These are phyloP conservation scores for Candida tibetensis DNA, from an alignment of 805 yeast species.

Conservation along the genomic window DNA sequence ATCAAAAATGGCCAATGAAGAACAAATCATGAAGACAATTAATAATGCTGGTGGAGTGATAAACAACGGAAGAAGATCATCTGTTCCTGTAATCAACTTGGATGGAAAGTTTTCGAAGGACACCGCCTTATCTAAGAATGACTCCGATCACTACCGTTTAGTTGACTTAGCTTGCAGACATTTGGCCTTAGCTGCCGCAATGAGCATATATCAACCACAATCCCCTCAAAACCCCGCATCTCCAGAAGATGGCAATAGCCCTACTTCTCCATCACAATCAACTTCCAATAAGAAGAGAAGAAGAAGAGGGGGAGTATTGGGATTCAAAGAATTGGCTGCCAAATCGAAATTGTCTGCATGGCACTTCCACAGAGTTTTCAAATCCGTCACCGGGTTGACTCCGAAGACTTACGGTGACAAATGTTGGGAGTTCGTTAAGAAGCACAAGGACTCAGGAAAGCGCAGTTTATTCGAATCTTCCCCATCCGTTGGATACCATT, in stretches of 20 bases:
- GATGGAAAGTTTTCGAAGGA: slow-evolving; percentile 26
- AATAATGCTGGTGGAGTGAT: slow-evolving; percentile 12
- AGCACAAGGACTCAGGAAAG: slow-evolving; percentile 19
- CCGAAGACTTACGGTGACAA: slow-evolving; percentile 88
- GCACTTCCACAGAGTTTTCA: slow-evolving; percentile 92
- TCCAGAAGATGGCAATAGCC: slow-evolving; percentile 16
- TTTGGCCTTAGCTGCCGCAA: slow-evolving; percentile 75
- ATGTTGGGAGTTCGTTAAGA: slow-evolving; percentile 52
- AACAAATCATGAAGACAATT: slow-evolving; percentile 22
- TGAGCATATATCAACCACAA: slow-evolving; percentile 30
- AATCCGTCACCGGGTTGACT: slow-evolving; percentile 79
- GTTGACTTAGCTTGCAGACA: slow-evolving; percentile 81
- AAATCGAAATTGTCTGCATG: slow-evolving; percentile 82
- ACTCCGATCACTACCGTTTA: slow-evolving; percentile 64
- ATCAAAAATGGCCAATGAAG: slow-evolving; percentile 22
- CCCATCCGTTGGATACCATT: slow-evolving; percentile 7
- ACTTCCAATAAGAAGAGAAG: slow-evolving; percentile 40
- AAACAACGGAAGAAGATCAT: slow-evolving; percentile 20
- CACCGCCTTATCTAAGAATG: slow-evolving; percentile 49
- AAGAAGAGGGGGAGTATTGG: slow-evolving; percentile 75
- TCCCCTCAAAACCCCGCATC: slow-evolving; percentile 18
- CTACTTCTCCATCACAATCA: slow-evolving; percentile 7
- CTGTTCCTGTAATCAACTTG: slow-evolving; percentile 27
- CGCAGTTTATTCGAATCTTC: slow-evolving; percentile 2
- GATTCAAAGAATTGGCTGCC: slow-evolving; percentile 84